A percentile compares a stretch with the other conserved stretches of the same genome.
phyloP scores from a whole-genome alignment of 2,329 filamentous ascomycete genomes.

The Colletotrichum costaricense region DNA sequence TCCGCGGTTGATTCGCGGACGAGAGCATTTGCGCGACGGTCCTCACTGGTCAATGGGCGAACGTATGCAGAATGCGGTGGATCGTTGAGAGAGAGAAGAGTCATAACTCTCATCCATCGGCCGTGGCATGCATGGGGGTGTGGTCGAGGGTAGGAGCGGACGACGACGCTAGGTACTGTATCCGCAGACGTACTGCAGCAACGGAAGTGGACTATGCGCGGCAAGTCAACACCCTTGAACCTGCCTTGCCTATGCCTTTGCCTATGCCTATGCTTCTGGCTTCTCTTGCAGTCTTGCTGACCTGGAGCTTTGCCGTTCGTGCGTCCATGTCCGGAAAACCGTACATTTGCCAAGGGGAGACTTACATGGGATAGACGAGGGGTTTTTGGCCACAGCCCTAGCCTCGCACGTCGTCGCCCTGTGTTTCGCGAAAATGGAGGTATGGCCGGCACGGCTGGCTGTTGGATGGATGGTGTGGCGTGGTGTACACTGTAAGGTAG shows the following conservation, averaged over 20 bases:
- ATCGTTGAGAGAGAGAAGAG: conserved; percentile 19
- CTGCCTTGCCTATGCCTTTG: background rate
- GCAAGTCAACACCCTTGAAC: conserved; percentile 13
- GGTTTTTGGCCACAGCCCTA: conserved; percentile 11
- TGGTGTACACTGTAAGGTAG: background rate
- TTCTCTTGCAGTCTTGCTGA: background rate
- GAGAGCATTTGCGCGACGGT: conserved; percentile 17
- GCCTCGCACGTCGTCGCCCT: background rate
- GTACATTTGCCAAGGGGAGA: background rate
- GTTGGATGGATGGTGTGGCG: too few species aligned
- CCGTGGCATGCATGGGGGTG: background rate
- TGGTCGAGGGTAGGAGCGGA: background rate
- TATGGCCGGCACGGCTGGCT: background rate
- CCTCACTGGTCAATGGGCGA: conserved; percentile 29
- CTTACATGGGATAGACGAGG: background rate
- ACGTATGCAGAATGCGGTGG: conserved; percentile 15
- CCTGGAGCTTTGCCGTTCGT: background rate
- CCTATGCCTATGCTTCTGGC: background rate
- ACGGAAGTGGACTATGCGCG: background rate
- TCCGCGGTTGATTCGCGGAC: conserved; percentile 3
- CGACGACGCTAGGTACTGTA: background rate
- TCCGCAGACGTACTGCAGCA: background rate
- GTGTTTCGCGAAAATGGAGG: background rate
- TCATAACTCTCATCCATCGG: conserved; percentile 13
- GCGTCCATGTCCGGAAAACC: background rate